Evolutionary conservation across 2,329 filamentous ascomycete species (phyloP).

Genomic region (Beauveria pseudobassiana): DNA sequence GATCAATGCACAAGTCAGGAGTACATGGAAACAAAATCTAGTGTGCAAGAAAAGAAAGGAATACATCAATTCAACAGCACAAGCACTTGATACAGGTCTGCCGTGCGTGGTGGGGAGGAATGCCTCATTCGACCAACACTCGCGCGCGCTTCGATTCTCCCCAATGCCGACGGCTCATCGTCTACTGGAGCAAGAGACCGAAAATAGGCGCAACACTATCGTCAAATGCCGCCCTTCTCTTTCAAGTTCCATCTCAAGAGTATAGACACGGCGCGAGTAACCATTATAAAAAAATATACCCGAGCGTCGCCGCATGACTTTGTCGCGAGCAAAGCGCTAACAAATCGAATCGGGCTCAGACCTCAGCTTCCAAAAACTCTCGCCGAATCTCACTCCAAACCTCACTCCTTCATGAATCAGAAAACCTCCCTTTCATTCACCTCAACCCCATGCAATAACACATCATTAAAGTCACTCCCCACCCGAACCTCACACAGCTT

Average conservation of each 20-base stretch:
- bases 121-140: no score
- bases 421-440: neutral
- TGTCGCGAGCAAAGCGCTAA: neutral
- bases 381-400: neutral
- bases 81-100: no score
- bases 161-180: no score
- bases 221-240: no score
- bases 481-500: no score
- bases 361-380: neutral
- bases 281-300: neutral
- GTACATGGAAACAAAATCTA: no score
- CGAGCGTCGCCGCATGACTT: neutral
- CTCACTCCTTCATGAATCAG: neutral
- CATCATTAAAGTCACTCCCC: neutral
- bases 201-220: no score
- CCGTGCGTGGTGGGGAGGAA: no score
- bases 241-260: neutral
- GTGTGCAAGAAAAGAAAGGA: no score
- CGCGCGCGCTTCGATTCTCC: no score
- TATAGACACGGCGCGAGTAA: neutral
- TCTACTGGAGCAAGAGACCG: no score
- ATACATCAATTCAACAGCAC: no score
- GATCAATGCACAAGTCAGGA: neutral
- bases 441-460: neutral
- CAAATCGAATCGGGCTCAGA: neutral